Evolutionary conservation across 2,329 filamentous ascomycete species (phyloP).

Genomic region (Hypoxylon sp.): DNA sequence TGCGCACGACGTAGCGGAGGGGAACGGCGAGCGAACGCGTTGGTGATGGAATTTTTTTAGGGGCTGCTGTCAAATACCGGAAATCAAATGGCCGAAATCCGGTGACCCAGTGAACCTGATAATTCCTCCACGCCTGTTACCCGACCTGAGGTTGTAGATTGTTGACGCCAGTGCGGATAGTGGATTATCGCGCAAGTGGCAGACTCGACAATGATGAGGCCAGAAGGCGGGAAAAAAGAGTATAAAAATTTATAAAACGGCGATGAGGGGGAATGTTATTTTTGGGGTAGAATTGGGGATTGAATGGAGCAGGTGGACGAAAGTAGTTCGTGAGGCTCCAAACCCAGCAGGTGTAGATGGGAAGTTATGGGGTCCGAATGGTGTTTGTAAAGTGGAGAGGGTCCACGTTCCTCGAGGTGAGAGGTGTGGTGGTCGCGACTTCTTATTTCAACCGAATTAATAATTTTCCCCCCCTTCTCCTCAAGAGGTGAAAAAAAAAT

Average conservation of each 20-base stretch:
- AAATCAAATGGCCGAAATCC: constrained; percentile 46
- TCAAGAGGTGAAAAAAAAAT: constrained; percentile 19
- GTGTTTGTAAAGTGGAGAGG: constrained; percentile 58
- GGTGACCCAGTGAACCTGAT: constrained; percentile 44
- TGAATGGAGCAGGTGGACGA: constrained; percentile 54
- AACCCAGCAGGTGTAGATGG: constrained; percentile 53
- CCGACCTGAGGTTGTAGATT: constrained; percentile 48
- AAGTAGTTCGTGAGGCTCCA: constrained; percentile 57
- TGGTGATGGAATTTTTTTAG: constrained; percentile 11
- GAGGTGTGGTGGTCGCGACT: constrained; percentile 53
- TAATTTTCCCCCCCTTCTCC: constrained; percentile 38
- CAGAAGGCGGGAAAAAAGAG: constrained; percentile 41
- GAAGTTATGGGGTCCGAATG: constrained; percentile 54
- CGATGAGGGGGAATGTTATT: constrained; percentile 54
- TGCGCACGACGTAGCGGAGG: constrained; percentile 20
- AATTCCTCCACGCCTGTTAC: constrained; percentile 55
- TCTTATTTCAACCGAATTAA: constrained; percentile 54
- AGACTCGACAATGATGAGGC: constrained; percentile 47
- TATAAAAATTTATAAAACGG: constrained; percentile 45
- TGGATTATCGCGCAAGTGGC: constrained; percentile 45
- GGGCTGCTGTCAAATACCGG: constrained; percentile 24
- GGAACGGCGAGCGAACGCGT: constrained; percentile 29
- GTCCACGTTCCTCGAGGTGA: constrained; percentile 54
- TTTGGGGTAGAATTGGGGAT: constrained; percentile 58
- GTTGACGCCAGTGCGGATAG: constrained; percentile 50